Evolutionary conservation across 768 basidiomycete genomes (phyloP), one percentile per base, ranked within the genome.

Genomic region (Boletus huronensis): DNA sequence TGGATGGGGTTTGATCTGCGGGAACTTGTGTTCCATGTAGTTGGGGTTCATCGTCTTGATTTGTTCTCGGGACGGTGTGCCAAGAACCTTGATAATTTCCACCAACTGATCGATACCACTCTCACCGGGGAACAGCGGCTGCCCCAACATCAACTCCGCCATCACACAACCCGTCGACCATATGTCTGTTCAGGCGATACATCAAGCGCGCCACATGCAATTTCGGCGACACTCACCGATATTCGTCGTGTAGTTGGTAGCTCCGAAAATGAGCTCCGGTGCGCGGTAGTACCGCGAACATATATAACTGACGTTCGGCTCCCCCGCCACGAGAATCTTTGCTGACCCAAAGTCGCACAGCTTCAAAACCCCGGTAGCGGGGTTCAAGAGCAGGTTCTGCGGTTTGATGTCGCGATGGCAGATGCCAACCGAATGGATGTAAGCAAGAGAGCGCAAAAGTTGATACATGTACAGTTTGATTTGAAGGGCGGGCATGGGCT

Each of bases 11-110:
- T 96, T 94, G 79, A 99, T 99, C 75, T 98, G 96, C 2, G 97
- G 97, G 79, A 99, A 99, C 75, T 98, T 98, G 84, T 99, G 97
- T 70, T 99, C 97, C 97, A 98, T 98, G 76, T 99, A 99, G 77
- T 99, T 99, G 52, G 97, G 97, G 75, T 99, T 99, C 97, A 99
- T 99, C 63, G 97, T 98, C 86, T 99, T 98, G 83, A 99, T 99
- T 74, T 99, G 97, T 70, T 98, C 97, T 62, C 96, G 80, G 55
- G 97, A 95, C 3, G 97, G 97, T 21, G 97, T 99, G 16, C 97
- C 97, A 50, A 99, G 84, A 41, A 99, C 94, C 74, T 99, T 99
- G 86, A 99, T 99, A 64, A 99, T 99, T 76, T 99, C 97, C 53
- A 99, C 97, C 66, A 99, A 72, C 76, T 99, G 97, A 75, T 99